Evolutionary conservation across 371 early-diverging fungal genomes (phyloP), one percentile per base, ranked within the genome.

Genomic region (Mortierella polycephala): DNA sequence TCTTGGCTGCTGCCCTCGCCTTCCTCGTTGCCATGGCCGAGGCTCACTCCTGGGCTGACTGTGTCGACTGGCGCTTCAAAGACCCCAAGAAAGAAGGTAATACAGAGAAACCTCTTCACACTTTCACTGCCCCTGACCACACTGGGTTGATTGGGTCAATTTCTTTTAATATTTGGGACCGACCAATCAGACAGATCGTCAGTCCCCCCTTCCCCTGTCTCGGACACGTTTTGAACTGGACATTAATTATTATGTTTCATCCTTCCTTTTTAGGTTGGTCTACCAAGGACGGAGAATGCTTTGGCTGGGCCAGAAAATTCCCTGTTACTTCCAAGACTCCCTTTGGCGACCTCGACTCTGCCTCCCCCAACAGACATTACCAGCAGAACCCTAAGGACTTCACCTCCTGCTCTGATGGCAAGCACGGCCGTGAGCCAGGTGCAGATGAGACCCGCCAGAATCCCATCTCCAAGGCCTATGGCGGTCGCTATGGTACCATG

Each of bases 31-130:
- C 71, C 44, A 60, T 71, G 57, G 64, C 39, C 23, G 64, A 76
- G 37, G 71, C 71, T 18, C 76, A 76, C 50, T 76, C 76, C 44
- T 76, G 71, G 71, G 71, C 64, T 18, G 76, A 76, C 60, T 76
- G 76, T 57, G 60, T 63, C 40, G 76, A 76, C 64, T 76, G 76
- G 76, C 71, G 67, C 11, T 67, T 67, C 67, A 76, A 71, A 37
- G 47, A 66, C 60, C 61, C 60, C 62, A 71, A 59, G 76, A 71
- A 71, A 42, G n/a, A 16, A 39, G 41, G 50, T n/a, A n/a, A n/a
- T 20, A 45, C 45, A 13, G 13, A 13, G 45, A 10, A 50, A 7
- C 50, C 50, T 50, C 18, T 46, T 60, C 39, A 55, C 8, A 18
- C 18, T 37, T n/a, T n/a, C n/a, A n/a, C n/a, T n/a, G n/a, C n/a